A percentile compares a stretch with the other conserved stretches of the same genome.
These are phyloP conservation scores for Graphiopsis chlorocephala DNA, from an alignment of 2,329 filamentous ascomycete genomes.

Conservation along the genomic window DNA sequence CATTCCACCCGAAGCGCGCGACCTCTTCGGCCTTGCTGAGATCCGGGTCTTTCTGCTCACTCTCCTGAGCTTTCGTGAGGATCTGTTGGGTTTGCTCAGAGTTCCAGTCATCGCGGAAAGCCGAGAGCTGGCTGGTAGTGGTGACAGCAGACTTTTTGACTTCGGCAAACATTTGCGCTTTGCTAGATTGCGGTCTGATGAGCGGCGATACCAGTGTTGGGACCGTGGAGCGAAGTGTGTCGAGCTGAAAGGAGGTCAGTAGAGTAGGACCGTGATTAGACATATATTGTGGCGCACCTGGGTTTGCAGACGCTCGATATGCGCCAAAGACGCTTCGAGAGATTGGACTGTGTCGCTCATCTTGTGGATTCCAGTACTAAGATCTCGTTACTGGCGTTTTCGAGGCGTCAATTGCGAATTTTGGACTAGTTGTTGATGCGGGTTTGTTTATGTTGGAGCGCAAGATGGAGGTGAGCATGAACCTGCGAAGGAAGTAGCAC, in stretches of 20 bases:
- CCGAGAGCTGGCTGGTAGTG: constrained; percentile 37
- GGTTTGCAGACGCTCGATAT: constrained; percentile 44
- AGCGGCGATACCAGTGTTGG: constrained; percentile 44
- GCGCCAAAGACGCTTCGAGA: constrained; percentile 43
- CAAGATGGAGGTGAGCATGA: not conserved
- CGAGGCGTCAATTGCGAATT: not conserved
- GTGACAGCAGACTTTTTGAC: constrained; percentile 39
- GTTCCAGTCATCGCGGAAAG: constrained; percentile 39
- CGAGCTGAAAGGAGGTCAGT: constrained; percentile 33
- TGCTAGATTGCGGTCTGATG: constrained; percentile 23
- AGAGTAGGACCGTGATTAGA: not conserved
- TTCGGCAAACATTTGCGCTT: constrained; percentile 37
- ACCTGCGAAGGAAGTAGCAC: not conserved
- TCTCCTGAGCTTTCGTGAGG: constrained; percentile 37
- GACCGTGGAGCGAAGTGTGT: constrained; percentile 43
- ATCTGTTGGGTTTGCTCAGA: constrained; percentile 36
- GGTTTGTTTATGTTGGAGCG: not conserved
- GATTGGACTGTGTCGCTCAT: constrained; percentile 20
- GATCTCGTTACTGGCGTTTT: not conserved
- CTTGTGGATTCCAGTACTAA: not conserved
- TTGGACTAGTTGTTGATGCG: not conserved
- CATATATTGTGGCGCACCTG: constrained; percentile 33
- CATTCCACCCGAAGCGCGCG: constrained; percentile 40
- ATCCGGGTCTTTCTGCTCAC: constrained; percentile 37
- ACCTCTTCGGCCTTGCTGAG: constrained; percentile 36